Evolutionary conservation across 2,329 filamentous ascomycete species (phyloP).

Genomic region (Penicillium brasilianum): DNA sequence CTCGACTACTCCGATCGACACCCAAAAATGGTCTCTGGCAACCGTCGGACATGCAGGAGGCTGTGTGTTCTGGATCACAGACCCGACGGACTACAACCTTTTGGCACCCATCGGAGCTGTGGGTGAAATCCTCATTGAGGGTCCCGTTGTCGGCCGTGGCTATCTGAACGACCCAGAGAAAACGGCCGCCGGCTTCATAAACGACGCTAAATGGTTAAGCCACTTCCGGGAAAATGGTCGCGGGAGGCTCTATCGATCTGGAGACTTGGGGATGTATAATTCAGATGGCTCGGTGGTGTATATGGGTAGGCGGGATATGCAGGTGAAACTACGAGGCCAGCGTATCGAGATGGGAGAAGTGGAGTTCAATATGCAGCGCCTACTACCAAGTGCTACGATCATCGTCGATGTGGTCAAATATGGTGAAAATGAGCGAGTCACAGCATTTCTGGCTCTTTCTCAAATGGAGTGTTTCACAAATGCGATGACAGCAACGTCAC

Average conservation of each 20-base stretch:
- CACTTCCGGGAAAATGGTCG: constrained; percentile 37
- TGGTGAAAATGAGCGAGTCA: neutral
- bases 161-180: constrained; percentile 42
- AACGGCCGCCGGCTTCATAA: constrained; percentile 34
- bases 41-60: neutral
- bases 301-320: constrained; percentile 59
- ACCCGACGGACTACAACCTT: constrained; percentile 33
- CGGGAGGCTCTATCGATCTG: constrained; percentile 43
- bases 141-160: constrained; percentile 23
- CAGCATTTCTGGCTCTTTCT: neutral
- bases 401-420: neutral
- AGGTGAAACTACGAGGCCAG: constrained; percentile 52
- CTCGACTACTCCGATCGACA: neutral
- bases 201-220: constrained; percentile 14
- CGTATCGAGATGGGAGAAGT: constrained; percentile 60
- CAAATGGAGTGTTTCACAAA: neutral
- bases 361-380: constrained; percentile 36
- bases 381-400: neutral
- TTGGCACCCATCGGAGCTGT: constrained; percentile 28
- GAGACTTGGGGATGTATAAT: constrained; percentile 21
- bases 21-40: neutral
- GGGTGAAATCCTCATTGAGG: constrained; percentile 41
- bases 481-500: neutral
- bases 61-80: constrained; percentile 22
- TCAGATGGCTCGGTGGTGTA: constrained; percentile 37